Base-by-base conservation (phyloP, 1,139 yeast species). In the Schwanniomyces etchellsii region DNA sequence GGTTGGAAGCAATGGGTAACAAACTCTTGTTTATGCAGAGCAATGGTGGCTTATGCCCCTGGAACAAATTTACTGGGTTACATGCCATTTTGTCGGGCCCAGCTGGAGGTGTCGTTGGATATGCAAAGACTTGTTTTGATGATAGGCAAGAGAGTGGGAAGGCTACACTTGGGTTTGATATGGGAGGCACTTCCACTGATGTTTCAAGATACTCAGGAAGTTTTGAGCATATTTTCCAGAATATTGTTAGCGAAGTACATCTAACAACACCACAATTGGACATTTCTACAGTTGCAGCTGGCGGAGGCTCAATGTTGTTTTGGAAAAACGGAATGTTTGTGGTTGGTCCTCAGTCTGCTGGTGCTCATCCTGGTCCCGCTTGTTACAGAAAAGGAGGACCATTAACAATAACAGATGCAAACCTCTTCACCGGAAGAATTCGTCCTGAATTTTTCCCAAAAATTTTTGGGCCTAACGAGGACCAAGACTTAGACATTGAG, bases 121-220 rank as follows among this genome's bases (percentile, higher is more conserved):
- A 35, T 16, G 43, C 35, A 3, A 32, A 32, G 16, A 42, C 45
- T 1, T 38, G 44, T 27, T 37, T 30, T 26, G 47, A 42, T 27
- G 3, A 17, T n/a, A 27, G 24, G 16, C 18, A 35, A 5, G 18
- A 20, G 9, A 26, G 20, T 67, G 60, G 32, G 11, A 41, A 33
- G 20, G 26, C 30, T 16, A 23, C 38, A 30, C 15, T 71, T 15
- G 77, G 77, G 0, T 72, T 72, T 38, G 77, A 71, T 45, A 70
- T 70, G 75, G 77, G 77, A 11, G 77, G 77, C 22, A 71, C 77
- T 3, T 70, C 76, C 2, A 71, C 77, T 0, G 77, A 71, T 45
- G 77, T 71, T 3, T 65, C 74, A 3, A 69, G 59, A 36, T 41
- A 30, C 43, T 41, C 28, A 26, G 76, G 76, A n/a, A 47, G 51